Evolutionary conservation across 148 eudicot genomes (phyloP).

Genomic region (Limonium bicolor): DNA sequence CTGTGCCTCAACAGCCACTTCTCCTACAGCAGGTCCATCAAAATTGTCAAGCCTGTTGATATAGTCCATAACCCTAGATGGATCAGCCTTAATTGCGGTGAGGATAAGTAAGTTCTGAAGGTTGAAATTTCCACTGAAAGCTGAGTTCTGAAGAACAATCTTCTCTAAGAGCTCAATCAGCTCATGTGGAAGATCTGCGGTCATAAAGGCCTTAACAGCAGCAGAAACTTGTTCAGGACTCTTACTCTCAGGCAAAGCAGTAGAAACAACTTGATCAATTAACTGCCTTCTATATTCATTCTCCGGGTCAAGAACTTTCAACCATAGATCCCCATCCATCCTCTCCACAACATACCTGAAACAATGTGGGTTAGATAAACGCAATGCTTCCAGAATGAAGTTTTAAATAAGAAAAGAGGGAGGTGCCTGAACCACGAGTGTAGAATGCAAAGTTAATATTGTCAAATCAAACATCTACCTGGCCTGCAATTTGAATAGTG

Average conservation of each 20-base stretch:
- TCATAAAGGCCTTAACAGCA: slow-evolving; percentile 98
- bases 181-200: slow-evolving; percentile 98
- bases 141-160: slow-evolving; percentile 95
- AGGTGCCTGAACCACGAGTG: background rate
- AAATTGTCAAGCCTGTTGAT: slow-evolving; percentile 87
- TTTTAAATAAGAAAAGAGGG: background rate
- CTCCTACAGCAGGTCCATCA: slow-evolving; percentile 97
- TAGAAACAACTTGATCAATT: slow-evolving; percentile 97
- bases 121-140: slow-evolving; percentile 95
- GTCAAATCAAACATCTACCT: slow-evolving; percentile 28
- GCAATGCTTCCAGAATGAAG: background rate
- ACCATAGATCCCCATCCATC: slow-evolving; percentile 95
- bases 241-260: slow-evolving; percentile 99
- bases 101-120: slow-evolving; percentile 87
- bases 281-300: slow-evolving; percentile 90
- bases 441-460: background rate
- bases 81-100: slow-evolving; percentile 92
- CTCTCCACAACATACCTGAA: slow-evolving; percentile 87
- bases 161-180: slow-evolving; percentile 92
- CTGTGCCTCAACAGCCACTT: slow-evolving; percentile 96
- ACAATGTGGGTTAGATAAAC: background rate
- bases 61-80: slow-evolving; percentile 95
- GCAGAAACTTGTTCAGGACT: slow-evolving; percentile 99
- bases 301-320: slow-evolving; percentile 77
- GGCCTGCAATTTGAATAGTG: slow-evolving; percentile 78